phyloP scores from a whole-genome alignment of 805 yeast species.

The Wickerhamiella cacticola region DNA sequence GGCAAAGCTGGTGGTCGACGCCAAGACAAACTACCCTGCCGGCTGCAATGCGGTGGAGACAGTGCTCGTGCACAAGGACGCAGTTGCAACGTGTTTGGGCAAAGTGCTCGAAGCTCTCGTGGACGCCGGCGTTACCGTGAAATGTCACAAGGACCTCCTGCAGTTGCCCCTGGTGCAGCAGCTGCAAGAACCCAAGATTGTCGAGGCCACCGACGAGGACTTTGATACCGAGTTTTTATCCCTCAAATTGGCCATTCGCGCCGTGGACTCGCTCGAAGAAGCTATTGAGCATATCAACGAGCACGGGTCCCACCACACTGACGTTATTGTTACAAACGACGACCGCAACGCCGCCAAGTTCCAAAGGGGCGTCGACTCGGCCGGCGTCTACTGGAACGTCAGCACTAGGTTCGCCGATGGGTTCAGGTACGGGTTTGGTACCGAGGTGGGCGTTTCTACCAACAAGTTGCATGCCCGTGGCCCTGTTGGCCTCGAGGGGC shows the following conservation, averaged over 20 bases:
- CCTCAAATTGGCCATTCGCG: slow-evolving; percentile 64
- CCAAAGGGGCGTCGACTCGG: slow-evolving; percentile 77
- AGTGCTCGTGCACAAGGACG: slow-evolving; percentile 44
- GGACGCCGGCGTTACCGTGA: slow-evolving; percentile 60
- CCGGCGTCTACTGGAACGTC: slow-evolving; percentile 97
- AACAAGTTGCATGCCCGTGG: slow-evolving; percentile 97
- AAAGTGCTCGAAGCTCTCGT: slow-evolving; percentile 33
- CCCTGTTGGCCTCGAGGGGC: slow-evolving; percentile 95
- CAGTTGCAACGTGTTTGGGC: slow-evolving; percentile 28
- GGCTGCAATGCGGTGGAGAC: slow-evolving; percentile 98
- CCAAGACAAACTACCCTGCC: slow-evolving; percentile 94
- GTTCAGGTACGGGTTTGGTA: slow-evolving; percentile 94
- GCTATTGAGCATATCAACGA: slow-evolving; percentile 80
- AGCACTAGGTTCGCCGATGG: slow-evolving; percentile 98
- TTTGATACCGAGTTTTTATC: slow-evolving; percentile 78
- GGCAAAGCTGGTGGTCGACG: slow-evolving; percentile 58
- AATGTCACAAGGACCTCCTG: slow-evolving; percentile 35
- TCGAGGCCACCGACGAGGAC: slow-evolving; percentile 45
- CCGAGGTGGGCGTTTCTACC: slow-evolving; percentile 96
- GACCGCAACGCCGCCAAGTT: slow-evolving; percentile 61
- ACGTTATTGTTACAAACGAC: slow-evolving; percentile 72
- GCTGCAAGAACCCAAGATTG: slow-evolving; percentile 16
- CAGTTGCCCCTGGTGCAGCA: slow-evolving; percentile 33
- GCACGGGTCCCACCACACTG: slow-evolving; percentile 96
- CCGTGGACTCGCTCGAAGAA: slow-evolving; percentile 44